Evolutionary conservation across 176 grass and related monocot genomes (phyloP).

Genomic region (Cymbopogon citratus): DNA sequence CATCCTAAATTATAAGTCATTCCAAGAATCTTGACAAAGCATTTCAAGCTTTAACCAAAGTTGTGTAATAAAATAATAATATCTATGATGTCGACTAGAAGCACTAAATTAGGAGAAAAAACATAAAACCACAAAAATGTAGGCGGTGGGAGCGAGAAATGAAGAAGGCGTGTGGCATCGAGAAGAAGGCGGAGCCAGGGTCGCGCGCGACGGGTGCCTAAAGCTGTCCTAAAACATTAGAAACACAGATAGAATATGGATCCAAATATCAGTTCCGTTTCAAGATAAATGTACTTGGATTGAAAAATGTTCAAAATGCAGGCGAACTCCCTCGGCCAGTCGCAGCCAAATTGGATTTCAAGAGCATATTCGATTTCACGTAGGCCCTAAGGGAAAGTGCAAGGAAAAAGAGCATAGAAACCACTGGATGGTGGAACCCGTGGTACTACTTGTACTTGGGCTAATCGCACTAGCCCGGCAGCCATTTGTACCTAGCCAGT

Average conservation of each 20-base stretch:
- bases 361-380: slow-evolving; percentile 14
- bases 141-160: too few relatives aligned
- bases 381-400: not conserved
- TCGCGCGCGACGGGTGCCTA: too few relatives aligned
- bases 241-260: not conserved
- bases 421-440: not conserved
- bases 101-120: too few relatives aligned
- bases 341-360: not conserved
- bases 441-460: slow-evolving; percentile 37
- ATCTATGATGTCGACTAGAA: too few relatives aligned
- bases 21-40: too few relatives aligned
- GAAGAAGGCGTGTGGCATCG: too few relatives aligned
- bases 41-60: too few relatives aligned
- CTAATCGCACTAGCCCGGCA: slow-evolving; percentile 5
- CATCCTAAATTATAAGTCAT: too few relatives aligned
- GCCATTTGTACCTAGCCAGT: slow-evolving; percentile 1
- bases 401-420: not conserved
- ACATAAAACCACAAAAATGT: too few relatives aligned
- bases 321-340: not conserved
- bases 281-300: not conserved
- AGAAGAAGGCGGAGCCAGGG: too few relatives aligned
- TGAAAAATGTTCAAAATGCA: not conserved
- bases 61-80: too few relatives aligned
- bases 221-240: not conserved
- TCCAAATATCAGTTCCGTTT: not conserved